These are phyloP conservation scores for Evansstolkia leycettana DNA, from an alignment of 495 filamentous ascomycete genomes.

Conservation along the genomic window DNA sequence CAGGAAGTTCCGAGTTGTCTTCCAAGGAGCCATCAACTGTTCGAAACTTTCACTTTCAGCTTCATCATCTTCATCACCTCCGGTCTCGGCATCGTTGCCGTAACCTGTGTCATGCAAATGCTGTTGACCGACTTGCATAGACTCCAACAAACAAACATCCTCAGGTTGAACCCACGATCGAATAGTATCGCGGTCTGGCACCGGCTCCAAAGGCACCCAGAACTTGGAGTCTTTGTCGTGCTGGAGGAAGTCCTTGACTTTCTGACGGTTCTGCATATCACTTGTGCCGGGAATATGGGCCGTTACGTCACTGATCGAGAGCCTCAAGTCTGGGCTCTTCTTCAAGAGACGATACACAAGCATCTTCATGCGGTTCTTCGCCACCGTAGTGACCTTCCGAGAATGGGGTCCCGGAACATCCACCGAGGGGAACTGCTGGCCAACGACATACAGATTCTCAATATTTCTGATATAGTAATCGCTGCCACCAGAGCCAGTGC, in stretches of 20 bases:
- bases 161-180: conserved; percentile 85
- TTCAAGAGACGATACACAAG: conserved; percentile 75
- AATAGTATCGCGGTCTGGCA: conserved; percentile 67
- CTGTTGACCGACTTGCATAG: conserved; percentile 88
- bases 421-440: conserved; percentile 80
- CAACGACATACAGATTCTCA: conserved; percentile 78
- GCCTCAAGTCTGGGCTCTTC: conserved; percentile 52
- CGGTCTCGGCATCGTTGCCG: conserved; percentile 58
- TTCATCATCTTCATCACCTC: conserved; percentile 54
- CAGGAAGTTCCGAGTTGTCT: conserved; percentile 87
- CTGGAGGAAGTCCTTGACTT: conserved; percentile 88
- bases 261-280: conserved; percentile 89
- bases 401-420: conserved; percentile 91
- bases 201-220: conserved; percentile 69
- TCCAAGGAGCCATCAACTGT: conserved; percentile 88
- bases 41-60: conserved; percentile 63
- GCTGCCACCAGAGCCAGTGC: conserved; percentile 58
- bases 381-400: conserved; percentile 83
- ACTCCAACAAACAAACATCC: conserved; percentile 84
- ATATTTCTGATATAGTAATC: conserved; percentile 75
- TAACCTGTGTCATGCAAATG: conserved; percentile 76
- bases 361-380: conserved; percentile 94
- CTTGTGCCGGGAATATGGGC: conserved; percentile 78
- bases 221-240: conserved; percentile 75
- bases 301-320: conserved; percentile 69